Base-by-base conservation (phyloP, 345 rosid species). In the Gossypium mustelinum region DNA sequence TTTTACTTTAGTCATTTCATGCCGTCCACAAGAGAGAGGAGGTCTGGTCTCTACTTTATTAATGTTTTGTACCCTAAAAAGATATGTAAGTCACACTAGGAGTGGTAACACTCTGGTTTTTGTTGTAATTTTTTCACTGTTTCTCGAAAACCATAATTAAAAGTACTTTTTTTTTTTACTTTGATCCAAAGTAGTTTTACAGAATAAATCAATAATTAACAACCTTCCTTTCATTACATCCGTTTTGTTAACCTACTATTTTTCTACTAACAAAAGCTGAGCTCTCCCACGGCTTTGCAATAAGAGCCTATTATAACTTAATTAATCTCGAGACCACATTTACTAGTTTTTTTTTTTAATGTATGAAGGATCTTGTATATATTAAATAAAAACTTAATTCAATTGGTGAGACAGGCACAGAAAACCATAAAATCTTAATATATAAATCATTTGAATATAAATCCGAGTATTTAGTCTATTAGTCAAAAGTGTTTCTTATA, bases 1-100 rank as follows among this genome's bases (percentile, higher is more conserved):
- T 52, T 69, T 69, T 69, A 8, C 6, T 27, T 69, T 29, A 17
- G 60, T 69, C 73, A 69, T 25, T 29, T 69, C 59, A 10, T 9
- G 59, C 11, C 34, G 59, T 67, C 55, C 1, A 39, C 39, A 67
- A 24, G 41, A 22, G 39, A 22, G 22, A 29, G 22, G 71, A 47
- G 18, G n/a, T 67, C 5, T 24, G 39, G 34, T 67, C 18, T 66
- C 34, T 8, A 2, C 39, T 67, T 22, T 67, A 22, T 22, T 47
- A 22, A 39, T 51, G 57, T 51, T 25, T 69, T 51, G 25, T 51
- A 51, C 56, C 47, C 73, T 27, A 69, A 69, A 52, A 51, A 51
- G 73, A 52, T 59, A 48, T 14, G 57, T 3, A 48, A 4, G 39
- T 22, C 39, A 45, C 70, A 6, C 50, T 52, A 16, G 73, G 47